phyloP scores from a whole-genome alignment of 352 stramenopile species.

The Globisporangium alternatum region DNA sequence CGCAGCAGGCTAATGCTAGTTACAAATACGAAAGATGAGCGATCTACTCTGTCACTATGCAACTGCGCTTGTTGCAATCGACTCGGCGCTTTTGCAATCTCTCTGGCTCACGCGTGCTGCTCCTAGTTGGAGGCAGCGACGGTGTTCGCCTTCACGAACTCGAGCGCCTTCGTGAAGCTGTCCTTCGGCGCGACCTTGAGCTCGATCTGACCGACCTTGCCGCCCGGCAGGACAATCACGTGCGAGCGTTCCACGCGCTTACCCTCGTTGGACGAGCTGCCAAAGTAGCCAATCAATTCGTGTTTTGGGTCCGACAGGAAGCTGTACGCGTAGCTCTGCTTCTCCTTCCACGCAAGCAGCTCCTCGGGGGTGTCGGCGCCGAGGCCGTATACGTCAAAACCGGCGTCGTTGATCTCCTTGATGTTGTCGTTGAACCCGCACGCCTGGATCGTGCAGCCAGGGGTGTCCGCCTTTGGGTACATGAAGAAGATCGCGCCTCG shows the following conservation, averaged over 20 bases:
- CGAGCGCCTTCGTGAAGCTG: slow-evolving; percentile 77
- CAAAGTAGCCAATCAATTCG: slow-evolving; percentile 74
- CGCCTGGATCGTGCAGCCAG: slow-evolving; percentile 79
- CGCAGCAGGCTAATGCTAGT: not conserved
- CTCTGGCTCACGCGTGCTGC: not conserved
- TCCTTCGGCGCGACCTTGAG: slow-evolving; percentile 72
- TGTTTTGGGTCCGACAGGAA: slow-evolving; percentile 82
- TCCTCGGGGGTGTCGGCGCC: slow-evolving; percentile 64
- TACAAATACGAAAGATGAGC: slow-evolving; percentile 1
- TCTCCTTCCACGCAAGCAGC: slow-evolving; percentile 74
- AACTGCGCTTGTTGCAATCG: slow-evolving; percentile 6
- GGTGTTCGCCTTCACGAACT: slow-evolving; percentile 38
- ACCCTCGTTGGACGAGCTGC: slow-evolving; percentile 61
- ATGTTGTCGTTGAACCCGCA: slow-evolving; percentile 86
- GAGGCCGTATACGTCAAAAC: slow-evolving; percentile 83
- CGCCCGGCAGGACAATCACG: slow-evolving; percentile 77
- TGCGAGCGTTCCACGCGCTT: slow-evolving; percentile 78
- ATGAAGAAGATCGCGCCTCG: slow-evolving; percentile 86
- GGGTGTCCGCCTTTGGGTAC: slow-evolving; percentile 85
- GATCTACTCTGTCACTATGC: not conserved
- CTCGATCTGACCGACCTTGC: slow-evolving; percentile 69
- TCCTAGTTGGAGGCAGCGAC: slow-evolving; percentile 10
- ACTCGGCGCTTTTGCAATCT: not conserved
- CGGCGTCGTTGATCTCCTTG: slow-evolving; percentile 63
- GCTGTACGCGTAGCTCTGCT: slow-evolving; percentile 77